Base-by-base conservation (phyloP, 148 eudicot genomes). In the Rhododendron williamsianum region DNA sequence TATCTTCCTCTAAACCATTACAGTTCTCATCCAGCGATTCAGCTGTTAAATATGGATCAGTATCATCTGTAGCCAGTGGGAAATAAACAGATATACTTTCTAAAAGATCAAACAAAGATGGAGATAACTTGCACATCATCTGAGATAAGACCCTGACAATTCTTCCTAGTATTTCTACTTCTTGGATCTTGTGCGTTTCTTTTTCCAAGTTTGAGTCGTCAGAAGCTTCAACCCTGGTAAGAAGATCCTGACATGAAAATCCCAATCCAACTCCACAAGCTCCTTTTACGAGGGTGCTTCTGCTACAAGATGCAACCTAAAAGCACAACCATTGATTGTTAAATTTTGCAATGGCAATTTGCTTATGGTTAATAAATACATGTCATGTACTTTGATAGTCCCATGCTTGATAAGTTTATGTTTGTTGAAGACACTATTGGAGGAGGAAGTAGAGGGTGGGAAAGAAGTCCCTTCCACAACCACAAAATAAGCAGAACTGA, bases 181-280 rank as follows among this genome's bases (percentile, higher is more conserved):
- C 99, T 87, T 90, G 89, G 41, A 65, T 86, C 87, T 71, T 80
- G 87, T 76, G 86, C 84, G 84, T 80, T 82, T 85, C 93, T 84
- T 90, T 91, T 49, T 89, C 91, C 86, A 86, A 77, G 52, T 82
- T 76, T 76, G 87, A 67, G 69, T 84, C 81, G 84, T 87, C 92
- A 36, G 86, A 91, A 86, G 80, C 65, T 83, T 86, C 86, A 84
- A 77, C 87, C 81, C 90, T 87, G 60, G 86, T 89, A 87, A 97
- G 94, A 91, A 97, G 98, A 90, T 89, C 94, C 86, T 95, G 95
- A 86, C 95, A 94, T 27, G 96, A 90, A 91, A 90, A 91, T 58
- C 99, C 99, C 86, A 97, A 90, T 73, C 98, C 99, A 88, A 97
- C 89, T 88, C 93, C 98, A 91, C 96, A 97, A 82, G 96, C 98